Conservation (phyloP, 345 rosid species). For the Euphorbia peplus region DNA sequence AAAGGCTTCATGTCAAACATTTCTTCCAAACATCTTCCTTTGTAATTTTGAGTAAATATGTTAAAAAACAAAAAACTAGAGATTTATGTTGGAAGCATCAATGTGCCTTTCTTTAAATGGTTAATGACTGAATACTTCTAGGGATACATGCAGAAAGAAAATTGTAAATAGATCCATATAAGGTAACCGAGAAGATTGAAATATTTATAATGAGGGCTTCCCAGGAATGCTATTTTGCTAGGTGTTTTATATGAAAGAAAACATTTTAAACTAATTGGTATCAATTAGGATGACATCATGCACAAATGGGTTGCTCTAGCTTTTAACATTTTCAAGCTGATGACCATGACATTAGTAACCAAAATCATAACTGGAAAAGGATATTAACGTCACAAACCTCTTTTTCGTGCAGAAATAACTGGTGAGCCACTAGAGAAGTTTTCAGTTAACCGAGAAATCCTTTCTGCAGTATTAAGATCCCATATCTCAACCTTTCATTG, state of each 20-base stretch:
- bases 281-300: neutral
- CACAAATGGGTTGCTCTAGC: neutral
- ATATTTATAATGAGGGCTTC: neutral
- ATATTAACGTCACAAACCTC: slow-evolving; percentile 36
- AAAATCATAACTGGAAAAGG: neutral
- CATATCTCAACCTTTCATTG: slow-evolving; percentile 71
- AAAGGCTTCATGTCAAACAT: neutral
- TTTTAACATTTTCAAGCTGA: neutral
- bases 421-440: slow-evolving; percentile 32
- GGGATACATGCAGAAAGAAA: neutral
- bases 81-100: neutral
- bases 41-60: neutral
- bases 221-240: neutral
- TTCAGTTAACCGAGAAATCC: slow-evolving; percentile 47
- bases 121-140: neutral
- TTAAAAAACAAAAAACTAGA: neutral
- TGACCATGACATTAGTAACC: neutral
- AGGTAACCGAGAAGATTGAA: neutral
- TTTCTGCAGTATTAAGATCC: slow-evolving; percentile 67
- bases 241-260: neutral
- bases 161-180: neutral
- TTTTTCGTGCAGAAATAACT: slow-evolving; percentile 41
- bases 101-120: neutral
- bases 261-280: neutral
- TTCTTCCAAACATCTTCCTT: neutral